Percentiles rank a stretch among this genome's conserved stretches.
Conservation (phyloP, 2,329 filamentous ascomycete species). For the Lachnellula subtilissima region DNA sequence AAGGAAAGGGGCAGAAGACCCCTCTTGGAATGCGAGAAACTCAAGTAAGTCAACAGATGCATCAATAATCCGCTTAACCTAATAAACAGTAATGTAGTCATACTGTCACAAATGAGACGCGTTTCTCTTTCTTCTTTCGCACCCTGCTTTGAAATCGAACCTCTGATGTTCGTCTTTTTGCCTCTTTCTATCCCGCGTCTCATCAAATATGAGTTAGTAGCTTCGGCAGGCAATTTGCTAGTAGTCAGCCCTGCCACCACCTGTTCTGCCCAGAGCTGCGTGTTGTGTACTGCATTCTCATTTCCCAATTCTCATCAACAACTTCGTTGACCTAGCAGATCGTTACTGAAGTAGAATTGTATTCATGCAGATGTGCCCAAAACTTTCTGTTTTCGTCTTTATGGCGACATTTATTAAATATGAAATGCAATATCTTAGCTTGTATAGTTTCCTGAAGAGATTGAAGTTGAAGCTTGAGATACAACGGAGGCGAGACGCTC, state of each 20-base stretch:
- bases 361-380: background rate
- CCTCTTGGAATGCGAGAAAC: background rate
- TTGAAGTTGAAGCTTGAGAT: background rate
- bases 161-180: no score
- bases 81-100: no score
- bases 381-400: background rate
- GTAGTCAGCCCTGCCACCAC: no score
- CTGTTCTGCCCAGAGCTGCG: no score
- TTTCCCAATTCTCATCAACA: background rate
- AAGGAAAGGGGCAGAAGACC: background rate
- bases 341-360: background rate
- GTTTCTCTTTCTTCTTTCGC: no score
- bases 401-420: constrained; percentile 1
- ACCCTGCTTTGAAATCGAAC: no score
- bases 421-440: background rate
- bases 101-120: no score
- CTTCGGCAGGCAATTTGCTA: no score
- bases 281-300: background rate
- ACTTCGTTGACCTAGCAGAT: background rate
- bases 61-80: no score
- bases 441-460: background rate
- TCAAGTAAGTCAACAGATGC: background rate
- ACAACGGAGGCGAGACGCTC: background rate
- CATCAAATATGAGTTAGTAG: no score
- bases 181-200: no score